Conservation (phyloP, 805 yeast genomes). For the Zygosaccharomyces gambellarensis region DNA sequence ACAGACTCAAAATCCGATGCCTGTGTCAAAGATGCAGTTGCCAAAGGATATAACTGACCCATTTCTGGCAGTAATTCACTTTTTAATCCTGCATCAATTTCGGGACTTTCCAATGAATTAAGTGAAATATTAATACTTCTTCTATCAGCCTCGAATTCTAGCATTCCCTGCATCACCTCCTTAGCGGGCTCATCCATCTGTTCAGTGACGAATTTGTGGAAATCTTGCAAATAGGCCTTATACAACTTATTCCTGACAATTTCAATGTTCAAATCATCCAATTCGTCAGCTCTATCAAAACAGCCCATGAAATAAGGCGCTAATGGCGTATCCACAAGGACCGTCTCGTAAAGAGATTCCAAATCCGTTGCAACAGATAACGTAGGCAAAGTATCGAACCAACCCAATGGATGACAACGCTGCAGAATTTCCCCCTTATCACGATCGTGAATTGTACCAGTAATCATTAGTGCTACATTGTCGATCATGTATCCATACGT, state of each 20-base stretch:
- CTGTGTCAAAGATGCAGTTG: slow-evolving; percentile 61
- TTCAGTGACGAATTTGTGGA: slow-evolving; percentile 55
- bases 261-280: slow-evolving; percentile 94
- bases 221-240: slow-evolving; percentile 90
- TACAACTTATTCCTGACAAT: slow-evolving; percentile 86
- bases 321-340: slow-evolving; percentile 91
- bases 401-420: slow-evolving; percentile 94
- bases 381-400: slow-evolving; percentile 97
- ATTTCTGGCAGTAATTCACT: slow-evolving; percentile 72
- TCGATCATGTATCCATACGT: slow-evolving; percentile 98
- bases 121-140: slow-evolving; percentile 87
- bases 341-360: slow-evolving; percentile 88
- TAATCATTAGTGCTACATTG: slow-evolving; percentile 90
- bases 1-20: slow-evolving; percentile 81
- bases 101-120: slow-evolving; percentile 60
- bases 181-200: slow-evolving; percentile 70
- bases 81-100: slow-evolving; percentile 64
- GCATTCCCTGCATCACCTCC: slow-evolving; percentile 71
- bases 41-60: slow-evolving; percentile 73
- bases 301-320: slow-evolving; percentile 95
- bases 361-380: slow-evolving; percentile 91
- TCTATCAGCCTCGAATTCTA: slow-evolving; percentile 92
- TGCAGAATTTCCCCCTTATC: slow-evolving; percentile 82
- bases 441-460: slow-evolving; percentile 94
- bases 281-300: slow-evolving; percentile 74